These are phyloP conservation scores for Adansonia grandidieri DNA, from an alignment of 441 rosid genomes.

Conservation along the genomic window DNA sequence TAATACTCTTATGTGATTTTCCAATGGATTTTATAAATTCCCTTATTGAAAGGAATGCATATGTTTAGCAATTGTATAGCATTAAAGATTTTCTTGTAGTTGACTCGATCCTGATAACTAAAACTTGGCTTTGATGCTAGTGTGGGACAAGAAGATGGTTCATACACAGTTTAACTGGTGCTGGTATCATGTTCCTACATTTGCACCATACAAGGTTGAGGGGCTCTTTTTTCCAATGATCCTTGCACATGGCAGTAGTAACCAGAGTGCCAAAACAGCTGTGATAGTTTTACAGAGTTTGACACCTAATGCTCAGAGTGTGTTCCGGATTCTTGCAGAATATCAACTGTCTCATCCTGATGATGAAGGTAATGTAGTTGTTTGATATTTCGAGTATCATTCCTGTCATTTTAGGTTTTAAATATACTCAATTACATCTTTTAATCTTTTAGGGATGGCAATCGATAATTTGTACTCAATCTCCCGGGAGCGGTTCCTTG, in stretches of 20 bases:
- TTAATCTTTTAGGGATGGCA: conserved; percentile 67
- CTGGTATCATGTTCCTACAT: conserved; percentile 93
- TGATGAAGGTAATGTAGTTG: conserved; percentile 64
- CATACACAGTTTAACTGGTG: conserved; percentile 86
- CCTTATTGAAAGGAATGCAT: not conserved
- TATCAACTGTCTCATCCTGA: conserved; percentile 80
- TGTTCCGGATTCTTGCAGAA: conserved; percentile 85
- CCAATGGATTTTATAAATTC: not conserved
- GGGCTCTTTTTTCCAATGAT: conserved; percentile 83
- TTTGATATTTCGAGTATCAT: not conserved
- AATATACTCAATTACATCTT: not conserved
- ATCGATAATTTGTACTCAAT: conserved; percentile 59
- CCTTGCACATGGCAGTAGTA: conserved; percentile 67
- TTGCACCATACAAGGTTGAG: conserved; percentile 76
- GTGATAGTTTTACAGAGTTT: conserved; percentile 85
- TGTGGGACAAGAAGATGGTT: conserved; percentile 99
- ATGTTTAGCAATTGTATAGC: conserved; percentile 7
- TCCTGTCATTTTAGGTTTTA: not conserved
- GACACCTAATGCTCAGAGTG: conserved; percentile 91
- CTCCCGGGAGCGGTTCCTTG: conserved; percentile 83
- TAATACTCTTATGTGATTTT: not conserved
- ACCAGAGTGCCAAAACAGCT: conserved; percentile 81
- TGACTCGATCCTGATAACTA: conserved; percentile 20
- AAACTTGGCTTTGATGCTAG: conserved; percentile 42
- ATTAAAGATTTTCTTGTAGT: not conserved